These are phyloP conservation scores for Tubosaeta sp. DNA, from an alignment of 768 basidiomycete species.

Conservation along the genomic window DNA sequence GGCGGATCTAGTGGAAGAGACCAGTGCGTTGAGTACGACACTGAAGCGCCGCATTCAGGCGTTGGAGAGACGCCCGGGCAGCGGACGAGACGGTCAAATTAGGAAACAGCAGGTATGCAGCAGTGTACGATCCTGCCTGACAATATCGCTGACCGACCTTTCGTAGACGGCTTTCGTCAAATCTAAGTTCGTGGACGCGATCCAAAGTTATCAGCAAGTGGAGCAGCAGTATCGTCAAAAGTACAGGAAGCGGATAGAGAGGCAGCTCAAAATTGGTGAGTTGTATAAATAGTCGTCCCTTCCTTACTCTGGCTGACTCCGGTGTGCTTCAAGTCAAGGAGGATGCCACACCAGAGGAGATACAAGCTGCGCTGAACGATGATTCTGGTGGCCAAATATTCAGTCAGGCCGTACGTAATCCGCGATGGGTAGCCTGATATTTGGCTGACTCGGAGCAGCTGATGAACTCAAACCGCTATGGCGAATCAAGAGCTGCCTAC, in stretches of 20 bases:
- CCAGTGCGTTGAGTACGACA: conserved; percentile 61
- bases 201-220: conserved; percentile 80
- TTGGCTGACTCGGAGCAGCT: conserved; percentile 45
- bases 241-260: conserved; percentile 77
- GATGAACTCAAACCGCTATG: conserved; percentile 87
- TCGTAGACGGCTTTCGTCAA: conserved; percentile 36
- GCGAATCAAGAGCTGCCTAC: conserved; percentile 85
- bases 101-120: conserved; percentile 68
- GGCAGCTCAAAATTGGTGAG: conserved; percentile 84
- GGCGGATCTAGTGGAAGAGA: conserved; percentile 66
- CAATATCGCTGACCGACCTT: conserved; percentile 13
- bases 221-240: conserved; percentile 75
- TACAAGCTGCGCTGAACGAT: conserved; percentile 82
- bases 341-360: conserved; percentile 85
- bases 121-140: background rate
- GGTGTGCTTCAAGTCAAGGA: conserved; percentile 65
- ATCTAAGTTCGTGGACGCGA: conserved; percentile 78
- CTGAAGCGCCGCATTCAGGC: conserved; percentile 73
- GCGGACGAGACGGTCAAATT: conserved; percentile 62
- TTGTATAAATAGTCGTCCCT: background rate
- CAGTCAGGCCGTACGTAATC: conserved; percentile 65
- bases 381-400: conserved; percentile 83
- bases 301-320: background rate
- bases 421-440: background rate
- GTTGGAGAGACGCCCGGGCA: conserved; percentile 62